Evolutionary conservation across 2,329 filamentous ascomycete genomes (phyloP).

Genomic region (Venturia effusa): DNA sequence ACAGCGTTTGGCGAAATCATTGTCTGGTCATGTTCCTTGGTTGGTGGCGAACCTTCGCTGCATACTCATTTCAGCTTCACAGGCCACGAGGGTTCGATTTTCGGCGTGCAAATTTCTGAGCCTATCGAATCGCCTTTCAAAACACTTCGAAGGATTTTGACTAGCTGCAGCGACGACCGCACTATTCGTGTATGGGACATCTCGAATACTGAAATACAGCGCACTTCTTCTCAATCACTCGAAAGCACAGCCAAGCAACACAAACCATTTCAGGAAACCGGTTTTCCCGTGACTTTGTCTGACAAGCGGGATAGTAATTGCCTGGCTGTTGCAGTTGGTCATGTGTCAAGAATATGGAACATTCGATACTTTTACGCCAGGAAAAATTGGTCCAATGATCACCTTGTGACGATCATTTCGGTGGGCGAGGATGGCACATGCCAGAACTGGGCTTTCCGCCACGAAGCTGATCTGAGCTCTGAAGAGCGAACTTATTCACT

Average conservation of each 20-base stretch:
- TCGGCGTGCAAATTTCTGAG: conserved; percentile 69
- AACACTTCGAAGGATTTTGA: conserved; percentile 51
- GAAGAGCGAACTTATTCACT: conserved; percentile 27
- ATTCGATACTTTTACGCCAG: conserved; percentile 51
- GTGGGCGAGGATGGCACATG: conserved; percentile 77
- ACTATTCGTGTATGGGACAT: conserved; percentile 53
- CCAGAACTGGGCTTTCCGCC: conserved; percentile 53
- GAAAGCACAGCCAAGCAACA: not conserved
- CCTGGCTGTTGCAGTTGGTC: conserved; percentile 70
- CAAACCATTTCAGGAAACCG: conserved; percentile 6
- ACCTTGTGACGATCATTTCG: conserved; percentile 46
- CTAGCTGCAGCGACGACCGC: conserved; percentile 89
- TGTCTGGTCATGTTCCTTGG: conserved; percentile 61
- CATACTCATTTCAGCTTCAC: conserved; percentile 46
- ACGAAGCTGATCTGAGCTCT: conserved; percentile 8
- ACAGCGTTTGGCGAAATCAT: conserved; percentile 93
- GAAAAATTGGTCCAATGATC: conserved; percentile 9
- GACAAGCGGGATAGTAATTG: conserved; percentile 23
- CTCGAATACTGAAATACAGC: not conserved
- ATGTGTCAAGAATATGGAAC: conserved; percentile 82
- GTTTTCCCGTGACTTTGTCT: conserved; percentile 28
- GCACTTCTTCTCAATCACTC: not conserved
- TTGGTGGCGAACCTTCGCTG: conserved; percentile 20
- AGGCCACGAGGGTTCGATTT: conserved; percentile 85
- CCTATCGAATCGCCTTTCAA: conserved; percentile 23